phyloP scores from a whole-genome alignment of 345 rosid genomes.

The Eucalyptus victrix region DNA sequence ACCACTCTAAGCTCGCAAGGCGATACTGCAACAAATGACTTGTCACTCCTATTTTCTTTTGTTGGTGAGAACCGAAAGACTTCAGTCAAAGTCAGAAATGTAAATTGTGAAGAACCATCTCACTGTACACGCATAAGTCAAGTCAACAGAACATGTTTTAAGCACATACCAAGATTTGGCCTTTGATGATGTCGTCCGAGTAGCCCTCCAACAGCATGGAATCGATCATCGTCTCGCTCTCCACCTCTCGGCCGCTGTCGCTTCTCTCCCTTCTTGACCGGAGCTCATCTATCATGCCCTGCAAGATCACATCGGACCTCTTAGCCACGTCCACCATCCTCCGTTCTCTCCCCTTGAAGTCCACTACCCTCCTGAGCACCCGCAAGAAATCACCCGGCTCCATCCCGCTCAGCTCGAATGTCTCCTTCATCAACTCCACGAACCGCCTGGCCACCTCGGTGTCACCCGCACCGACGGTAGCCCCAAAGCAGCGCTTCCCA shows the following conservation, averaged over 20 bases:
- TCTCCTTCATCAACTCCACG: slow-evolving; percentile 14
- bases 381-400: slow-evolving; percentile 37
- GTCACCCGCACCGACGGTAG: not conserved
- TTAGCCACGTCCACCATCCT: not conserved
- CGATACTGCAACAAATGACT: not conserved
- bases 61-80: not conserved
- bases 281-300: slow-evolving; percentile 32
- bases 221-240: slow-evolving; percentile 34
- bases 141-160: not conserved
- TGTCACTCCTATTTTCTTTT: not conserved
- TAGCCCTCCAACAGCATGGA: slow-evolving; percentile 26
- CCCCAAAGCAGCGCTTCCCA: not conserved
- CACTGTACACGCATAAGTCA: not conserved
- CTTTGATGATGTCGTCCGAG: slow-evolving; percentile 33
- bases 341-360: slow-evolving; percentile 14
- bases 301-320: slow-evolving; percentile 27
- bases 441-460: slow-evolving; percentile 16
- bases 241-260: not conserved
- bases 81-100: not conserved
- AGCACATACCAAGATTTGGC: slow-evolving; percentile 18
- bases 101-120: too few species aligned
- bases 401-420: slow-evolving; percentile 7
- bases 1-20: not conserved
- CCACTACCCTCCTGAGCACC: slow-evolving; percentile 4
- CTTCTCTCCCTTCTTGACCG: not conserved